phyloP scores from a whole-genome alignment of 805 yeast species.

The Starmera pachycereana region DNA sequence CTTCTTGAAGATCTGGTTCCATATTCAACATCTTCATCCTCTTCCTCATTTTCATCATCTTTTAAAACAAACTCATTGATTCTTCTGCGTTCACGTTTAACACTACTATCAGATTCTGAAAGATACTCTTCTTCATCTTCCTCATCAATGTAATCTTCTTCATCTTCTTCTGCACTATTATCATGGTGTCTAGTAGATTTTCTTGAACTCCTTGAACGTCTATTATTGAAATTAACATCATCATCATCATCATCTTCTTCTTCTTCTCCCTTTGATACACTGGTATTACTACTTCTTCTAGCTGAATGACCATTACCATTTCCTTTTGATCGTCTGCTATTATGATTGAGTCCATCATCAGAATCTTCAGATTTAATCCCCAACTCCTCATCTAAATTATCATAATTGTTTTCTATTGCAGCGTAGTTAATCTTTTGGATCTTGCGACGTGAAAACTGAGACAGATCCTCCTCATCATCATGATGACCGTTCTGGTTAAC shows the following conservation, averaged over 20 bases:
- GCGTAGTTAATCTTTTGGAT: conserved; percentile 24
- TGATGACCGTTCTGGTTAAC: conserved; percentile 1
- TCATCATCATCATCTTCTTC: conserved; percentile 2
- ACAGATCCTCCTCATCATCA: conserved; percentile 15
- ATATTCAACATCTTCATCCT: conserved; percentile 13
- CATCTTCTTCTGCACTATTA: conserved; percentile 2
- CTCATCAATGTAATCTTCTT: conserved; percentile 29
- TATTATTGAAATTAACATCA: conserved; percentile 3
- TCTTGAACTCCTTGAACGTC: conserved; percentile 1
- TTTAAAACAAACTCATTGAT: conserved; percentile 16
- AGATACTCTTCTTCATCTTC: conserved; percentile 15
- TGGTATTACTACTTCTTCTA: background rate
- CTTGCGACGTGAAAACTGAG: conserved; percentile 22
- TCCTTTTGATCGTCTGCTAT: background rate
- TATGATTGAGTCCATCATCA: conserved; percentile 3
- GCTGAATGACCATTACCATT: background rate
- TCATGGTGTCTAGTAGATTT: background rate
- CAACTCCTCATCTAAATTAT: conserved; percentile 17
- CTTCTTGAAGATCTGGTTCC: conserved; percentile 7
- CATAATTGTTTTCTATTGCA: conserved; percentile 23
- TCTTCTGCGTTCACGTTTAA: conserved; percentile 7
- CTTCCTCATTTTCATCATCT: conserved; percentile 22
- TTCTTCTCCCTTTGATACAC: too few species aligned
- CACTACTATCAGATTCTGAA: conserved; percentile 6
- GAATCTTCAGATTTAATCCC: background rate